Percentiles rank a stretch among this genome's conserved stretches.
phyloP scores from a whole-genome alignment of 2,329 filamentous ascomycete species.

The Colletotrichum musicola region DNA sequence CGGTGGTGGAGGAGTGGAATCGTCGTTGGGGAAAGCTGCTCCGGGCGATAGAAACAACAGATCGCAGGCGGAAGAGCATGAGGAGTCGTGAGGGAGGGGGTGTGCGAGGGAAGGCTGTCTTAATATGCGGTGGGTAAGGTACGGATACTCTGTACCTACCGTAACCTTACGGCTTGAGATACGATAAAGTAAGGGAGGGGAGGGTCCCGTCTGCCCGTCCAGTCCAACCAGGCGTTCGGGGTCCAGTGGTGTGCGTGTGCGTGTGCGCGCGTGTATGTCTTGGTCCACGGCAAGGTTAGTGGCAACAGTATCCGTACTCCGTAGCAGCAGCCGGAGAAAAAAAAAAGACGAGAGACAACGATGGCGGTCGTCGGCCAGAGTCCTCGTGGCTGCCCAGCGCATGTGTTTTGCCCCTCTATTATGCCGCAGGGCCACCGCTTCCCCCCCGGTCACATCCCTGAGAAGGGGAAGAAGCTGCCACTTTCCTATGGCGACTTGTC shows the following conservation, averaged over 20 bases:
- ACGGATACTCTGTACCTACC: background rate
- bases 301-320: background rate
- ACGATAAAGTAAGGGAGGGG: slow-evolving; percentile 30
- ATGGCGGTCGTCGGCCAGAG: background rate
- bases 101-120: slow-evolving; percentile 29
- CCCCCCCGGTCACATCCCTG: slow-evolving; percentile 15
- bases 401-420: slow-evolving; percentile 36
- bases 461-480: slow-evolving; percentile 27
- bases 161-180: background rate
- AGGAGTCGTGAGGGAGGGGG: slow-evolving; percentile 23
- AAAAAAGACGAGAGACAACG: slow-evolving; percentile 19
- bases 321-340: background rate
- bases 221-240: background rate
- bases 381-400: background rate
- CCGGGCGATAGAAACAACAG: slow-evolving; percentile 32
- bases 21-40: slow-evolving; percentile 31
- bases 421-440: background rate
- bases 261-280: slow-evolving; percentile 11
- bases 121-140: slow-evolving; percentile 17
- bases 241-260: background rate
- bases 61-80: slow-evolving; percentile 39
- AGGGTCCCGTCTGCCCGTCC: background rate
- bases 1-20: slow-evolving; percentile 30
- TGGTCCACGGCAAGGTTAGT: slow-evolving; percentile 16
- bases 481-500: background rate